phyloP scores from a whole-genome alignment of 257 asterid genomes.

The Fraxinus quadrangulata region DNA sequence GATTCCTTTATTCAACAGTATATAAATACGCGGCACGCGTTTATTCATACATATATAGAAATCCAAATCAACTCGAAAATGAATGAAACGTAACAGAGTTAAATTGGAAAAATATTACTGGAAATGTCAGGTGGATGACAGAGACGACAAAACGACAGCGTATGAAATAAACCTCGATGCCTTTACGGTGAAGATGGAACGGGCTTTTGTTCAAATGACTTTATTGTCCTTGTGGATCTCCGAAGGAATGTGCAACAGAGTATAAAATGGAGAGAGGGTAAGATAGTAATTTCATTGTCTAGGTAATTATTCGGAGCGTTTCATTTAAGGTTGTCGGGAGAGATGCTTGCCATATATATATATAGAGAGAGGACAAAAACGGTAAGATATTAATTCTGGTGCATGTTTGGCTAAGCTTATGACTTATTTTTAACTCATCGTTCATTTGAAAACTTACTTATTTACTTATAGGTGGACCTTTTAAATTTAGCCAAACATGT shows the following conservation, averaged over 20 bases:
- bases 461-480: neutral
- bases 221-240: constrained; percentile 3
- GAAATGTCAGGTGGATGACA: constrained; percentile 23
- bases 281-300: neutral
- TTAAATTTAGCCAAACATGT: neutral
- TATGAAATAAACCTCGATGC: neutral
- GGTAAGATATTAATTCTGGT: neutral
- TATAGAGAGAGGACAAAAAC: neutral
- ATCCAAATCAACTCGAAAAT: constrained; percentile 14
- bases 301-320: neutral
- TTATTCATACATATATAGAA: neutral
- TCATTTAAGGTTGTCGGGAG: neutral
- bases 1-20: neutral
- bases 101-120: constrained; percentile 15
- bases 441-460: too few relatives aligned
- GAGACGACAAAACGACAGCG: constrained; percentile 24
- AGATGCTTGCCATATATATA: constrained; percentile 27
- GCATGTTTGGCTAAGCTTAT: neutral
- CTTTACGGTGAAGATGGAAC: neutral
- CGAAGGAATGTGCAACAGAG: too few relatives aligned
- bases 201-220: constrained; percentile 11
- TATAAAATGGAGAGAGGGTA: constrained; percentile 14
- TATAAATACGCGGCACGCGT: neutral
- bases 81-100: constrained; percentile 10
- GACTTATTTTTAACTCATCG: too few relatives aligned